Evolutionary conservation across 2,329 filamentous ascomycete genomes (phyloP), one percentile per base, ranked within the genome.

Genomic region (Cladophialophora exuberans): DNA sequence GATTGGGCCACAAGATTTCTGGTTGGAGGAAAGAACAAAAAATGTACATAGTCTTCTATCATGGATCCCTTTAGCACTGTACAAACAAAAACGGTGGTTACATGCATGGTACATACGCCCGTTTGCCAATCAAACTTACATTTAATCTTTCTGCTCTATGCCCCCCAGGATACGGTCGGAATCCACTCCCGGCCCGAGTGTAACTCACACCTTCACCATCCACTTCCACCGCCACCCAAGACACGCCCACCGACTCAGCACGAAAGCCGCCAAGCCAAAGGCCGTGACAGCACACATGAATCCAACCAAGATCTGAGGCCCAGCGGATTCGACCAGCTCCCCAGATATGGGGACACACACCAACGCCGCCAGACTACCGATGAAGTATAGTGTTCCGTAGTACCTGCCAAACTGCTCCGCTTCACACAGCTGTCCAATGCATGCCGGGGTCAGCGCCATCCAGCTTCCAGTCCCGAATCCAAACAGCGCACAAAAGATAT

Each of bases 381-480:
- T 66, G 20, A 72, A 73, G 56, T 78, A 79, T 53, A 76, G 70
- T 0, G 78, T 79, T 0, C 78, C 76, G 66, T 70, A 76, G 26
- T 73, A 79, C 30, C 74, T 65, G 2, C 76, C 76, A 54, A 78
- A 79, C 15, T 79, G 72, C 54, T 78, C 73, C 0, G 75, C 70
- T 3, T 73, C 67, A 52, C 76, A 79, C 0, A 77, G 69, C 43
- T 78, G 74, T 0, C 75, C 76, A 18, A 78, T 69, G 49, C 77
- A 79, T 0, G 77, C 77, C 39, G 68, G 59, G 1, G 52, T 52
- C 31, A 63, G 31, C 7, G 56, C 59, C n/a, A 79, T 65, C 66
- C 75, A 79, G 0, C 74, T 73, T 0, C 77, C 77, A 1, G 75
- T 77, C 0, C 75, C 76, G n/a, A 79, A 77, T 0, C 77, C 78